These are phyloP conservation scores for Mycena sanguinolenta DNA, from an alignment of 768 basidiomycete species.

Conservation along the genomic window DNA sequence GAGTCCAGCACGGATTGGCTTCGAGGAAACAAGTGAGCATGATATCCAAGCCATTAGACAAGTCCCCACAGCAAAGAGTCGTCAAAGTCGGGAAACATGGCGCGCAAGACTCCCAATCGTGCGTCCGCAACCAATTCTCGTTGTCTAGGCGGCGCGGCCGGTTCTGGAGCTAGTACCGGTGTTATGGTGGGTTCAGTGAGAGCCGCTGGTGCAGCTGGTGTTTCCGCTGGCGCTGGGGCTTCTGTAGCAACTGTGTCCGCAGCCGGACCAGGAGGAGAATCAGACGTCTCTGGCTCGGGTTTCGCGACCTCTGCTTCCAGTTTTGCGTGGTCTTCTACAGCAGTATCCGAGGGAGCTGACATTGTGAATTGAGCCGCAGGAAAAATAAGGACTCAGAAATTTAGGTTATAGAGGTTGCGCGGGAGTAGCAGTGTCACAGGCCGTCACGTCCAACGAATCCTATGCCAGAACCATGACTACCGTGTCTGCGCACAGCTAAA, in stretches of 20 bases:
- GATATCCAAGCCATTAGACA: background rate
- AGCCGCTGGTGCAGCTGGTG: background rate
- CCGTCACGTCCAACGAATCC: background rate
- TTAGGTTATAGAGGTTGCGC: background rate
- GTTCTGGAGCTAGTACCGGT: slow-evolving; percentile 7
- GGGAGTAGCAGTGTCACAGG: background rate
- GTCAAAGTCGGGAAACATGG: slow-evolving; percentile 88
- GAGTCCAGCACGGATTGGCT: slow-evolving; percentile 82
- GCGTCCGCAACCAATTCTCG: slow-evolving; percentile 53
- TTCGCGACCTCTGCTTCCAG: background rate
- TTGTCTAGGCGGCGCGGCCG: slow-evolving; percentile 19
- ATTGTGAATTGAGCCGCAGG: background rate
- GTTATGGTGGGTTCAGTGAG: background rate
- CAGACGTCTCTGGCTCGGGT: background rate
- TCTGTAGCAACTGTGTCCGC: background rate
- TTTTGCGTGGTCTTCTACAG: background rate
- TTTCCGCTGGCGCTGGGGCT: background rate
- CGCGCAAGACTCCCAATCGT: slow-evolving; percentile 65
- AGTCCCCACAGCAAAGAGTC: slow-evolving; percentile 69
- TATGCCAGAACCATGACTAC: background rate
- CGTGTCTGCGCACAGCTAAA: background rate
- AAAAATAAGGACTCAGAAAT: too few species aligned
- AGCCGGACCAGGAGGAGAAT: background rate
- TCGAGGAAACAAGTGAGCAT: slow-evolving; percentile 1
- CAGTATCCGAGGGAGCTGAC: background rate